A percentile compares a stretch with the other conserved stretches of the same genome.
Evolutionary conservation across 768 basidiomycete species (phyloP).

Genomic region (Boletus edulis): DNA sequence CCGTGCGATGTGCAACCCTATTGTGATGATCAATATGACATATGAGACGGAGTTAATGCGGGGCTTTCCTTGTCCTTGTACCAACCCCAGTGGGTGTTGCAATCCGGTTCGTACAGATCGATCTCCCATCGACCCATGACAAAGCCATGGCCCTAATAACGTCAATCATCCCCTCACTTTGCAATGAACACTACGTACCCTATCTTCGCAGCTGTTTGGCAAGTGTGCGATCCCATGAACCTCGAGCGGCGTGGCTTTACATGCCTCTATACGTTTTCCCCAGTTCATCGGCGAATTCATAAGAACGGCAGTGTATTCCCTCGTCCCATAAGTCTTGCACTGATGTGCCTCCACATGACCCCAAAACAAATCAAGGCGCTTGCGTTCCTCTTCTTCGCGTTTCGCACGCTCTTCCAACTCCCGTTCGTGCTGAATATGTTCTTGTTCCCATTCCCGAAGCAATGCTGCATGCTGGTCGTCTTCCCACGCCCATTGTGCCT

Average conservation of each 20-base stretch:
- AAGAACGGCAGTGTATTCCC: conserved; percentile 30
- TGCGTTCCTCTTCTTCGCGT: conserved; percentile 20
- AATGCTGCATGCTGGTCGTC: conserved; percentile 8
- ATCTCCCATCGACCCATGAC: conserved; percentile 29
- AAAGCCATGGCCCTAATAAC: conserved; percentile 9
- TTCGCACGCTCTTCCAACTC: conserved; percentile 17
- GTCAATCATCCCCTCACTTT: not conserved
- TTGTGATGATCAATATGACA: not conserved
- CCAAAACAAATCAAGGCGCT: conserved; percentile 24
- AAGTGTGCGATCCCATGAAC: conserved; percentile 20
- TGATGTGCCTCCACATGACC: conserved; percentile 11
- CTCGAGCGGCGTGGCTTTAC: conserved; percentile 21
- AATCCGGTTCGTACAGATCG: conserved; percentile 26
- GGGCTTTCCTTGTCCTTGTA: conserved; percentile 30
- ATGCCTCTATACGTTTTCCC: conserved; percentile 19
- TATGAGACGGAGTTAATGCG: not conserved
- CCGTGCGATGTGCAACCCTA: conserved; percentile 25
- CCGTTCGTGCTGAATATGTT: conserved; percentile 14
- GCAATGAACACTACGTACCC: conserved; percentile 6
- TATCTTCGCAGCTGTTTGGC: conserved; percentile 23
- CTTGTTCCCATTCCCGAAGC: conserved; percentile 18
- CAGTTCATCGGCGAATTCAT: conserved; percentile 28
- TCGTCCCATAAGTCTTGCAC: conserved; percentile 28
- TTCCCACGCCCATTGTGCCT: conserved; percentile 22
- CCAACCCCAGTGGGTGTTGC: conserved; percentile 21